Percentiles rank a stretch among this genome's conserved stretches.
phyloP scores from a whole-genome alignment of 352 stramenopile species.

The Phytopythium aichiense region DNA sequence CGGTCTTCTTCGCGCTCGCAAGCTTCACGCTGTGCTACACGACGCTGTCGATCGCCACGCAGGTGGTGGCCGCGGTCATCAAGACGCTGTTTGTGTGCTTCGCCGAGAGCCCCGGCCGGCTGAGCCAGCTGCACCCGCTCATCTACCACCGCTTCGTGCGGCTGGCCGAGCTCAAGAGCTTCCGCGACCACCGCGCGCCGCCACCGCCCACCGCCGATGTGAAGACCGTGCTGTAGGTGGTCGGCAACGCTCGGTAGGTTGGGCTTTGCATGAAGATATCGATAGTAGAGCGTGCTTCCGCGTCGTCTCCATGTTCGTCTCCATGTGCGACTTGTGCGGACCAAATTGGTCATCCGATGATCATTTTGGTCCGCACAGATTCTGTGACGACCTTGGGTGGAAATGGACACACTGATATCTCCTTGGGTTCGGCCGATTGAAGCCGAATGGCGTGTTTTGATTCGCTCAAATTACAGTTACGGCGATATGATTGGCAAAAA shows the following conservation, averaged over 20 bases:
- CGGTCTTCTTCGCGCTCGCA: conserved; percentile 69
- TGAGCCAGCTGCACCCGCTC: conserved; percentile 79
- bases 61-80: conserved; percentile 69
- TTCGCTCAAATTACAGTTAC: conserved; percentile 2
- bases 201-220: not conserved
- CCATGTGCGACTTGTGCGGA: too few species aligned
- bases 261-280: not conserved
- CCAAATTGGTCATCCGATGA: too few species aligned
- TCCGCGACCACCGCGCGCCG: conserved; percentile 65
- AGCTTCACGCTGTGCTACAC: conserved; percentile 81
- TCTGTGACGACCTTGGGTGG: not conserved
- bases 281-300: not conserved
- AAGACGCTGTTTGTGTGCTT: conserved; percentile 89
- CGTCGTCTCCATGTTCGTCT: too few species aligned
- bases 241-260: not conserved
- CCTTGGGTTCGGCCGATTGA: too few species aligned
- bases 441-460: not conserved
- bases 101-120: conserved; percentile 65
- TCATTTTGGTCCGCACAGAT: not conserved
- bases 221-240: conserved; percentile 4
- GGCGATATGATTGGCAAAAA: too few species aligned
- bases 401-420: too few species aligned
- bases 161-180: conserved; percentile 82
- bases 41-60: conserved; percentile 68
- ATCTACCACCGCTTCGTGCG: conserved; percentile 87